A percentile compares a stretch with the other conserved stretches of the same genome.
Evolutionary conservation across 495 filamentous ascomycete species (phyloP).

Genomic region (Aspergillus kassunensis): DNA sequence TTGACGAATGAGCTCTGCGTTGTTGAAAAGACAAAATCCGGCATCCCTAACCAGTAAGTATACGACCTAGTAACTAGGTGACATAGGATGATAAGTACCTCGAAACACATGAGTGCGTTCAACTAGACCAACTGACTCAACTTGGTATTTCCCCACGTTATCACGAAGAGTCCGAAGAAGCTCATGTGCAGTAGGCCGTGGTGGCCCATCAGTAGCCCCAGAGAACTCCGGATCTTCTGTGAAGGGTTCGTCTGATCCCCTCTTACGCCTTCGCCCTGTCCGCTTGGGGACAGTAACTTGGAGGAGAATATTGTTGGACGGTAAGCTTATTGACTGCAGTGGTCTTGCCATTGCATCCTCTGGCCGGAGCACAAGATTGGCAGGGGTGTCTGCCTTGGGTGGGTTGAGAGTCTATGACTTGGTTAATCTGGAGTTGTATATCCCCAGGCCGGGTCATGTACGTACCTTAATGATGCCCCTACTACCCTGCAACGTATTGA

Average conservation of each 20-base stretch:
- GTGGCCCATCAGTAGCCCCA: constrained; percentile 1
- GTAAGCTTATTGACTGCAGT: constrained; percentile 62
- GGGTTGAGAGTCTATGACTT: constrained; percentile 39
- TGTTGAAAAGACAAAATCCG: constrained; percentile 76
- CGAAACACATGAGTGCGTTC: constrained; percentile 83
- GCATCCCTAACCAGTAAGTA: constrained; percentile 37
- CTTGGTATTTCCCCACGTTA: constrained; percentile 62
- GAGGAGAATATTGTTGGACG: constrained; percentile 76
- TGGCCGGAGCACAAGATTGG: constrained; percentile 62
- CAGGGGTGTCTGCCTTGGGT: constrained; percentile 37
- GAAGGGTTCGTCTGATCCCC: constrained; percentile 66
- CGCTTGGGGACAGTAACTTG: constrained; percentile 83
- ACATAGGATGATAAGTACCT: constrained; percentile 52
- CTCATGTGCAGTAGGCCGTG: constrained; percentile 30
- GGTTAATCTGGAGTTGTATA: not conserved
- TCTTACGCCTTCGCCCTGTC: constrained; percentile 79
- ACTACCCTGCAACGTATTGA: constrained; percentile 71
- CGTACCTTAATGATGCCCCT: constrained; percentile 62
- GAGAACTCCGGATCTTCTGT: constrained; percentile 17
- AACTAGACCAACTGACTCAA: constrained; percentile 70
- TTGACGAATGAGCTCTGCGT: constrained; percentile 57
- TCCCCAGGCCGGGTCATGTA: not conserved
- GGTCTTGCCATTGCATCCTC: constrained; percentile 74
- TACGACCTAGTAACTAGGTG: not conserved
- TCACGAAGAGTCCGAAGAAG: constrained; percentile 66